These are phyloP conservation scores for Lachnellula cervina DNA, from an alignment of 2,329 filamentous ascomycete genomes.

Conservation along the genomic window DNA sequence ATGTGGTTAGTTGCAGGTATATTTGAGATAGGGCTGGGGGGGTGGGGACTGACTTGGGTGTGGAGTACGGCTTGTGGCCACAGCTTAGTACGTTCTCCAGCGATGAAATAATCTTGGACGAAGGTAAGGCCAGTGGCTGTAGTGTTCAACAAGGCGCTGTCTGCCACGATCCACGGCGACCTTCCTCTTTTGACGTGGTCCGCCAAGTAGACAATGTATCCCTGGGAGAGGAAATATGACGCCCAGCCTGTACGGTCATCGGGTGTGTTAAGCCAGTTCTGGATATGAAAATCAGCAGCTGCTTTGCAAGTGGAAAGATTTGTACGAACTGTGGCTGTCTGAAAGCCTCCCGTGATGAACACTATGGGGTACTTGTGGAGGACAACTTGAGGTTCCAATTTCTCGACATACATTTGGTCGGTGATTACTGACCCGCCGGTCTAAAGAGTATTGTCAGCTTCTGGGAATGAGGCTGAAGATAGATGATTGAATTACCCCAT, in stretches of 20 bases:
- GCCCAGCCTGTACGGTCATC: constrained; percentile 44
- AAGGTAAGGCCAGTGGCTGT: constrained; percentile 13
- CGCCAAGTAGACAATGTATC: constrained; percentile 42
- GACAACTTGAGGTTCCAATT: constrained; percentile 33
- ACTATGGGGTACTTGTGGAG: constrained; percentile 21
- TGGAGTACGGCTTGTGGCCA: constrained; percentile 35
- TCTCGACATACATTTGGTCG: constrained; percentile 51
- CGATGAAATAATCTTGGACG: constrained; percentile 28
- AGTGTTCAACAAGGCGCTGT: constrained; percentile 7
- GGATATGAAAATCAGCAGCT: neutral
- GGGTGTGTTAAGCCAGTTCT: constrained; percentile 44
- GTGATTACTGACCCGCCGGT: constrained; percentile 8
- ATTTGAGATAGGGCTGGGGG: neutral
- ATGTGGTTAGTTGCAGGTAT: too few relatives aligned
- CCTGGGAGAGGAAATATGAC: constrained; percentile 40
- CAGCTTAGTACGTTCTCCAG: constrained; percentile 14
- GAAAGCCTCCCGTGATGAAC: constrained; percentile 24
- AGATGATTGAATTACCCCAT: too few relatives aligned
- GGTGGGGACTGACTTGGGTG: constrained; percentile 19
- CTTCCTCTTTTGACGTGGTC: constrained; percentile 26
- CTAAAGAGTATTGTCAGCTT: neutral
- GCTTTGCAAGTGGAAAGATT: neutral
- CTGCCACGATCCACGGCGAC: constrained; percentile 16
- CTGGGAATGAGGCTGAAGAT: too few relatives aligned
- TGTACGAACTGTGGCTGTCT: constrained; percentile 25